A percentile compares a stretch with the other conserved stretches of the same genome.
phyloP scores from a whole-genome alignment of 352 stramenopile genomes.

The Phytophthora ramorum region DNA sequence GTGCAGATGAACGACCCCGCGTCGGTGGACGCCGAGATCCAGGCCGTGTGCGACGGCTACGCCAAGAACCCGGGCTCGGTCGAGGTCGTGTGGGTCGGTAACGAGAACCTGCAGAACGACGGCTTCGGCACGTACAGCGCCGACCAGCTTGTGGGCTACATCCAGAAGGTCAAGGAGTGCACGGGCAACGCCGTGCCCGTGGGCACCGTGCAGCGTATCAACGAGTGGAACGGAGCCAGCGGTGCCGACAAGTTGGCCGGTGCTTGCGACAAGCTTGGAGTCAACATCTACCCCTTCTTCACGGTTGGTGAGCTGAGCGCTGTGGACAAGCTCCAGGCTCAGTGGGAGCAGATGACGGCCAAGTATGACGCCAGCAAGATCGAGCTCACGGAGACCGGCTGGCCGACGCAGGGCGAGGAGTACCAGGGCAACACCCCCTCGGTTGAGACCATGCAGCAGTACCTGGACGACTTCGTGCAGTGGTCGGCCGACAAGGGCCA shows the following conservation, averaged over 20 bases:
- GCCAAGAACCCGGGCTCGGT: slow-evolving; percentile 41
- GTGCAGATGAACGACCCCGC: slow-evolving; percentile 63
- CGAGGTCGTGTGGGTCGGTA: slow-evolving; percentile 75
- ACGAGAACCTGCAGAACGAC: slow-evolving; percentile 73
- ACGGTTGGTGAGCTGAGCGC: slow-evolving; percentile 27
- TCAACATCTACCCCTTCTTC: slow-evolving; percentile 66
- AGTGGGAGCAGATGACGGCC: slow-evolving; percentile 49
- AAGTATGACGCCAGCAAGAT: slow-evolving; percentile 51
- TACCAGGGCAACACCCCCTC: slow-evolving; percentile 46
- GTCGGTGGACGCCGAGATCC: slow-evolving; percentile 55
- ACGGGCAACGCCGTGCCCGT: slow-evolving; percentile 51
- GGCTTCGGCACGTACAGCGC: slow-evolving; percentile 49
- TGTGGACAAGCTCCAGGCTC: slow-evolving; percentile 60
- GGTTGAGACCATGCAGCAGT: slow-evolving; percentile 49
- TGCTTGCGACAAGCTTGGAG: slow-evolving; percentile 21
- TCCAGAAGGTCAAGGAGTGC: slow-evolving; percentile 63
- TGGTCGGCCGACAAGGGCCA: slow-evolving; percentile 41
- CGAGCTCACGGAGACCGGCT: slow-evolving; percentile 65
- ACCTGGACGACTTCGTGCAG: slow-evolving; percentile 50
- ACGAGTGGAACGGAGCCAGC: slow-evolving; percentile 55
- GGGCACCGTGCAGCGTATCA: slow-evolving; percentile 74
- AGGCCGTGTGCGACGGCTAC: slow-evolving; percentile 64
- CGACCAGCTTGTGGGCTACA: slow-evolving; percentile 53
- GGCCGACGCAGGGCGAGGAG: slow-evolving; percentile 41
- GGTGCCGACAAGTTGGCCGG: slow-evolving; percentile 35